phyloP scores from a whole-genome alignment of 1,284 basidiomycete species.

The Apiotrichum veenhuisii region DNA sequence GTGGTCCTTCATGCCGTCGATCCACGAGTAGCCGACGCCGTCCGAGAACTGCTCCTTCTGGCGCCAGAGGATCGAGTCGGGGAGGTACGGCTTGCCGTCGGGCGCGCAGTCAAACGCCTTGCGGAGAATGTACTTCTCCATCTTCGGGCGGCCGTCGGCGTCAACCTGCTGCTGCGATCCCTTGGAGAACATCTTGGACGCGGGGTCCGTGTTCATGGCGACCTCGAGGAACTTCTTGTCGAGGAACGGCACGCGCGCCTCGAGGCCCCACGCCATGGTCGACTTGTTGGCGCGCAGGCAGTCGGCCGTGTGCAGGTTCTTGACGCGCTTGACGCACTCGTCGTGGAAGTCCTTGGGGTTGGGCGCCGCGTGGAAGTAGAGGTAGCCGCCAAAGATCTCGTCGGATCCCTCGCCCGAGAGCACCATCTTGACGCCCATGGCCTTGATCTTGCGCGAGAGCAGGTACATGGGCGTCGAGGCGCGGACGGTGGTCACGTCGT shows the following conservation, averaged over 20 bases:
- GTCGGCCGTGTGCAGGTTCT: conserved; percentile 96
- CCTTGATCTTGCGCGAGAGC: conserved; percentile 96
- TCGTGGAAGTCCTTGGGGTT: conserved; percentile 87
- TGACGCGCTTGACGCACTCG: conserved; percentile 90
- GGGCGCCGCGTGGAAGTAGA: conserved; percentile 99
- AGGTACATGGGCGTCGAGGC: conserved; percentile 85
- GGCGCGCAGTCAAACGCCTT: conserved; percentile 93
- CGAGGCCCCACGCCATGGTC: conserved; percentile 99
- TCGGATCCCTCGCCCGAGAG: conserved; percentile 96
- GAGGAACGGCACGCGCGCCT: conserved; percentile 97
- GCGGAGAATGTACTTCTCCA: conserved; percentile 98
- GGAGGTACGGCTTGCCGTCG: conserved; percentile 83
- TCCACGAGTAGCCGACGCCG: conserved; percentile 99
- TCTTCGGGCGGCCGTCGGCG: conserved; percentile 76
- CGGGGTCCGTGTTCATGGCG: conserved; percentile 84
- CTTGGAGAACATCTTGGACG: conserved; percentile 88
- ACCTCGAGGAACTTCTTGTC: conserved; percentile 95
- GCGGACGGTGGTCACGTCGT: conserved; percentile 97
- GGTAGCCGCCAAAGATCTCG: conserved; percentile 96
- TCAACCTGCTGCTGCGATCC: conserved; percentile 72
- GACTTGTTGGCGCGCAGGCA: conserved; percentile 97
- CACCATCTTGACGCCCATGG: conserved; percentile 99
- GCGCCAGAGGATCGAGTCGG: conserved; percentile 91
- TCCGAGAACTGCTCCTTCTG: conserved; percentile 99
- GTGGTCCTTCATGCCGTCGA: conserved; percentile 95